Evolutionary conservation across 345 rosid species (phyloP).

Genomic region (Bruguiera parviflora): DNA sequence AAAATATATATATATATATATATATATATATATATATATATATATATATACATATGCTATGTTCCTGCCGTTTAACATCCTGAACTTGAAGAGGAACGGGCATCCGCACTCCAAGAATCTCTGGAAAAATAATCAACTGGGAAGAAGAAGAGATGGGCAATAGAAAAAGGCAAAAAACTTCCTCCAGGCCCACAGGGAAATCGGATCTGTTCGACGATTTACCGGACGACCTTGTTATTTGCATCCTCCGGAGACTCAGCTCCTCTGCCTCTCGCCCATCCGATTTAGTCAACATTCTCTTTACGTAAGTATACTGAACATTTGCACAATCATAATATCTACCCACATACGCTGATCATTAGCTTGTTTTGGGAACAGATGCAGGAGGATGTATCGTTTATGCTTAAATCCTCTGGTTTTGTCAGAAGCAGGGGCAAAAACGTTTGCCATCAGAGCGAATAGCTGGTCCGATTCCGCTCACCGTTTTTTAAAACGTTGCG

Average conservation of each 20-base stretch:
- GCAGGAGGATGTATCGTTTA: constrained; percentile 42
- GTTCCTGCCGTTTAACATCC: no score
- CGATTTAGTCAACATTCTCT: constrained; percentile 41
- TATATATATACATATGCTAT: no score
- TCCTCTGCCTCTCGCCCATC: constrained; percentile 56
- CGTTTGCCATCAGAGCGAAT: constrained; percentile 40
- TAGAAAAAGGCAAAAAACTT: constrained; percentile 32
- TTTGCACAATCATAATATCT: background rate
- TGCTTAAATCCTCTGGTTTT: constrained; percentile 44
- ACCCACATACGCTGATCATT: background rate
- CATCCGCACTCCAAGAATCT: no score
- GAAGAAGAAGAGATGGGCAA: constrained; percentile 14
- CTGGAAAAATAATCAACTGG: background rate
- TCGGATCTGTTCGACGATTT: constrained; percentile 44
- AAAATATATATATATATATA: no score
- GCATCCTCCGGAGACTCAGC: constrained; percentile 48
- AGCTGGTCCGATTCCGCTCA: constrained; percentile 61
- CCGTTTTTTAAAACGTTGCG: constrained; percentile 48
- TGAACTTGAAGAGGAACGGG: no score
- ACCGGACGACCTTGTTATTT: constrained; percentile 55
- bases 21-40: no score
- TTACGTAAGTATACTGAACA: constrained; percentile 40
- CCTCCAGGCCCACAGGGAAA: background rate
- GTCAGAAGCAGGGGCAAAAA: constrained; percentile 36
- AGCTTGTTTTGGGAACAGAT: constrained; percentile 25